Evolutionary conservation across 2,329 filamentous ascomycete species (phyloP), one percentile per base, ranked within the genome.

Genomic region (Simplicillium aogashimaense): DNA sequence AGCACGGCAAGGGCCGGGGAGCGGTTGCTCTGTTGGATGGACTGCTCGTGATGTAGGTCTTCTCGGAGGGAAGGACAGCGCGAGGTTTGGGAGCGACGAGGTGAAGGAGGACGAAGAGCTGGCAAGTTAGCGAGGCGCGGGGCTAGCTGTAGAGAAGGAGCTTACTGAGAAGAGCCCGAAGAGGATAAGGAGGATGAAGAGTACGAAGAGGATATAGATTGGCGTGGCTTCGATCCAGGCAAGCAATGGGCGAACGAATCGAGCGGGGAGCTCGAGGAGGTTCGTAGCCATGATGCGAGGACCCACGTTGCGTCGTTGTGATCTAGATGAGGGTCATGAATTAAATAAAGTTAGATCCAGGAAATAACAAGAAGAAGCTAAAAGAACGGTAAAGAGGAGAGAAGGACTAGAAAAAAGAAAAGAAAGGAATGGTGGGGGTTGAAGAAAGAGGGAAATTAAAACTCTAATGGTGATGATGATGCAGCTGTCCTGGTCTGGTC

Each of bases 61-160:
- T 95, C 60, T 98, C 92, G 28, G 86, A 86, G 4, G 76, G 70
- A 29, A 80, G 69, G 2, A 86, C 75, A 17, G 71, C 65, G 42
- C 92, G 84, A 9, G 92, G 92, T 38, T 80, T 78, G 13, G 89
- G 89, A 8, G 89, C 89, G 57, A 94, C 70, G 43, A 87, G 59
- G 56, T 78, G 79, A 37, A 95, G 74, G 44, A 81, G 63, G 38
- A 77, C 54, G 55, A 84, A 89, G 53, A 81, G 55, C 63, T 66
- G 42, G 38, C 50, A 31, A 50, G 45, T 36, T 39, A 30, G 25
- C 15, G 12, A 15, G 15, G 30, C 13, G 30, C 6, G 30, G 30
- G 30, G 6, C 12, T 29, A n/a, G n/a, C n/a, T n/a, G n/a, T n/a
- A n/a, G n/a, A 20, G 11, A 20, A 13, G 20, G n/a, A 29, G 40